Evolutionary conservation across 768 basidiomycete species (phyloP).

Genomic region (Boletus rubescentipes): DNA sequence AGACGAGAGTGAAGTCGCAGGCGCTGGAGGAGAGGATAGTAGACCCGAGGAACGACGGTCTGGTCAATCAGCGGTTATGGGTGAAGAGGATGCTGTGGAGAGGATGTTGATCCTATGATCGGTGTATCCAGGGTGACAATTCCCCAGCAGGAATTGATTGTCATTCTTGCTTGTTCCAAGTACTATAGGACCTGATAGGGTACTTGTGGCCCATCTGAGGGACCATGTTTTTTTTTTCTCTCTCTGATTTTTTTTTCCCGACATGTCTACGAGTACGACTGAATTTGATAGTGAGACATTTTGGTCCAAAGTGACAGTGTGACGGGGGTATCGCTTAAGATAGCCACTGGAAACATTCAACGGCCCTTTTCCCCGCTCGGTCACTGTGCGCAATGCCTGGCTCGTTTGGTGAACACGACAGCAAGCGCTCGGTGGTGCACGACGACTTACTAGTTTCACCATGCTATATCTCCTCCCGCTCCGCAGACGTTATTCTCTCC

Average conservation of each 20-base stretch:
- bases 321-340: slow-evolving; percentile 20
- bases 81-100: slow-evolving; percentile 25
- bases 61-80: background rate
- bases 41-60: background rate
- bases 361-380: slow-evolving; percentile 19
- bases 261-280: background rate
- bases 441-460: slow-evolving; percentile 43
- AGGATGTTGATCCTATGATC: slow-evolving; percentile 18
- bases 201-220: no score
- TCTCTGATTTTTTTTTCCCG: background rate
- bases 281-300: background rate
- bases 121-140: no score
- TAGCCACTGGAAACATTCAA: slow-evolving; percentile 10
- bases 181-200: background rate
- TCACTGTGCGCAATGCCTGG: slow-evolving; percentile 42
- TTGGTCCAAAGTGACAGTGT: slow-evolving; percentile 10
- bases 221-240: background rate
- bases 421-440: slow-evolving; percentile 11
- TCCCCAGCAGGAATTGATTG: no score
- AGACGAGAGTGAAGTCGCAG: background rate
- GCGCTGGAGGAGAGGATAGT: background rate
- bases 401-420: slow-evolving; percentile 40
- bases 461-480: slow-evolving; percentile 76
- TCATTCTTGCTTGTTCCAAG: background rate
- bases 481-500: slow-evolving; percentile 89